Conservation (phyloP, 495 filamentous ascomycete species). For the Hyaloscypha hepaticicola region DNA sequence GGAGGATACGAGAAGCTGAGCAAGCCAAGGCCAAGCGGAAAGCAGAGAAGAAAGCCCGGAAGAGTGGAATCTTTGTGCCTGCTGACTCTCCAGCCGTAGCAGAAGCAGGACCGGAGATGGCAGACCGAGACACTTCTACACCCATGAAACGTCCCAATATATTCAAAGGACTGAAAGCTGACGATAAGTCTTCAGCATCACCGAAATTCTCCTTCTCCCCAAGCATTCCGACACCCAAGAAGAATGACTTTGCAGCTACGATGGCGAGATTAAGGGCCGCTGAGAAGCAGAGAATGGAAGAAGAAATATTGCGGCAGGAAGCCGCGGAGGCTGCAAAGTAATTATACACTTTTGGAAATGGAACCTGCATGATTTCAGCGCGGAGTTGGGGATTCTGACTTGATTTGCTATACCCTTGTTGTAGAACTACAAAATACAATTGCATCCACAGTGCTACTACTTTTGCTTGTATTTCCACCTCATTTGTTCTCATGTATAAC, state of each 20-base stretch:
- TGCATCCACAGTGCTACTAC: not conserved
- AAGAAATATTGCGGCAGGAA: constrained; percentile 34
- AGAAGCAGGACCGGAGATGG: constrained; percentile 8
- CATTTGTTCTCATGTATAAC: not conserved
- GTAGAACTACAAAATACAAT: constrained; percentile 13
- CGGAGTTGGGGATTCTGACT: constrained; percentile 26
- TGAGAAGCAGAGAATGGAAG: constrained; percentile 35
- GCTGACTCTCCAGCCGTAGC: constrained; percentile 26
- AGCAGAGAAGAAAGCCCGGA: constrained; percentile 34
- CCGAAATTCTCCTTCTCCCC: constrained; percentile 36
- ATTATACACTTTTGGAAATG: not conserved
- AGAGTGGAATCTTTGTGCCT: constrained; percentile 30
- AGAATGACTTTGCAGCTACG: constrained; percentile 30
- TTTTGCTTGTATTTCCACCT: not conserved
- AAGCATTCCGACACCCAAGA: constrained; percentile 25
- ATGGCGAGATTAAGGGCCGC: constrained; percentile 32
- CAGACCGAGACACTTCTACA: constrained; percentile 26
- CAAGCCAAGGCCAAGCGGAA: constrained; percentile 30
- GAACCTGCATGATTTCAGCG: constrained; percentile 21
- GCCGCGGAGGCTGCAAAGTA: constrained; percentile 15
- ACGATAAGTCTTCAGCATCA: constrained; percentile 34
- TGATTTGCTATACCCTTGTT: constrained; percentile 26
- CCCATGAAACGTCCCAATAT: constrained; percentile 35
- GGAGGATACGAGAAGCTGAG: constrained; percentile 26
- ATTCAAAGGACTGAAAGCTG: constrained; percentile 35